These are phyloP conservation scores for Glycine soja DNA, from an alignment of 306 rosid species.

Conservation along the genomic window DNA sequence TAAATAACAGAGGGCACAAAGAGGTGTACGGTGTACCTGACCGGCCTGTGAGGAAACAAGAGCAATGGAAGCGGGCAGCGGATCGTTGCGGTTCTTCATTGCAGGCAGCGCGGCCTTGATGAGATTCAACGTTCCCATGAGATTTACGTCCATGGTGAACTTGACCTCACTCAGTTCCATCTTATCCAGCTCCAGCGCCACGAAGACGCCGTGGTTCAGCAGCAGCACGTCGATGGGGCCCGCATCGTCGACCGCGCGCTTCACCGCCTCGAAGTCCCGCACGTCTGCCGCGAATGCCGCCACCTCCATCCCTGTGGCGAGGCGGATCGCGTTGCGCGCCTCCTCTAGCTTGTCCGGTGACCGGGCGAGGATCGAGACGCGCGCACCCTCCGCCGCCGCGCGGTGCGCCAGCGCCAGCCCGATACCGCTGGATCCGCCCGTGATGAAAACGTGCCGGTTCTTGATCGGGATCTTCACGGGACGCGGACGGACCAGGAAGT, in stretches of 20 bases:
- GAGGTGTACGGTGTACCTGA: slow-evolving; percentile 57
- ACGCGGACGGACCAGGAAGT: slow-evolving; percentile 70
- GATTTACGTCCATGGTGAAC: slow-evolving; percentile 83
- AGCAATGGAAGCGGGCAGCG: slow-evolving; percentile 77
- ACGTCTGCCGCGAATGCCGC: slow-evolving; percentile 76
- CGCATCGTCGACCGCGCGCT: slow-evolving; percentile 67
- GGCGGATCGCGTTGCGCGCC: slow-evolving; percentile 62
- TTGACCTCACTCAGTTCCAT: slow-evolving; percentile 77
- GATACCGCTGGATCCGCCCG: slow-evolving; percentile 97
- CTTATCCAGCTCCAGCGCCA: slow-evolving; percentile 74
- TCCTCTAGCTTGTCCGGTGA: slow-evolving; percentile 73
- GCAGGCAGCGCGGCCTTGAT: slow-evolving; percentile 84
- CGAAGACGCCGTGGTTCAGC: slow-evolving; percentile 83
- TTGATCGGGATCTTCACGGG: slow-evolving; percentile 70
- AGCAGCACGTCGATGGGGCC: slow-evolving; percentile 80
- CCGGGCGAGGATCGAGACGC: slow-evolving; percentile 88
- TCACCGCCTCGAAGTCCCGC: slow-evolving; percentile 71
- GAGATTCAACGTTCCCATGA: slow-evolving; percentile 76
- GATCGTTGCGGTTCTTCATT: slow-evolving; percentile 65
- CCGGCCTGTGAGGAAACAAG: slow-evolving; percentile 94
- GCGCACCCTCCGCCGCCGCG: slow-evolving; percentile 85
- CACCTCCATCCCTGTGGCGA: slow-evolving; percentile 78
- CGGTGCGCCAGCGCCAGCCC: slow-evolving; percentile 90
- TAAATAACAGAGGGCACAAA: neutral
- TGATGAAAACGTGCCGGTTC: slow-evolving; percentile 93